phyloP scores from a whole-genome alignment of 345 rosid species.

The Streptanthus diversifolius region DNA sequence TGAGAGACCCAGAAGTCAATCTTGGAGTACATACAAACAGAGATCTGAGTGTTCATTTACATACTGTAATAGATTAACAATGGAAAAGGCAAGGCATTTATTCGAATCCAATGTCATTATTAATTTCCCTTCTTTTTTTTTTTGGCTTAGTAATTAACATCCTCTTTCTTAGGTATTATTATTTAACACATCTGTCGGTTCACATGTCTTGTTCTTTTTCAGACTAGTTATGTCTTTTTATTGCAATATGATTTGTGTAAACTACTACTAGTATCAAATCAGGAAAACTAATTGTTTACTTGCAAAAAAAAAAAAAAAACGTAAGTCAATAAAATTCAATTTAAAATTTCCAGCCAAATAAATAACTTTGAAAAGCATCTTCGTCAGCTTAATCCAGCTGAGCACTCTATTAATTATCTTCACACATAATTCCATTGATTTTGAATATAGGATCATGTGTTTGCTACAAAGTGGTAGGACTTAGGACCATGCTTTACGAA shows the following conservation, averaged over 20 bases:
- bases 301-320: no score
- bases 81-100: background rate
- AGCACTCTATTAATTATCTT: background rate
- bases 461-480: no score
- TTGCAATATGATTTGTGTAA: background rate
- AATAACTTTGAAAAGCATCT: background rate
- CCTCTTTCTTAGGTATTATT: no score
- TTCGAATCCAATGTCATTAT: conserved; percentile 26
- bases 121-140: no score
- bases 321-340: no score
- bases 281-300: no score
- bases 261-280: background rate
- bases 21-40: conserved; percentile 15
- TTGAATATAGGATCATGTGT: background rate
- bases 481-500: no score
- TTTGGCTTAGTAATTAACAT: no score
- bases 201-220: conserved; percentile 12
- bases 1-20: conserved; percentile 11
- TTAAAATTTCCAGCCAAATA: no score
- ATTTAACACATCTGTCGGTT: conserved; percentile 2
- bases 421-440: background rate
- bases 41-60: conserved; percentile 33
- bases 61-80: background rate
- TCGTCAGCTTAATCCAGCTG: background rate
- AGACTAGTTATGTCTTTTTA: background rate